Percentiles rank a stretch among this genome's conserved stretches.
phyloP scores from a whole-genome alignment of 768 basidiomycete genomes.

The Kwoniella dendrophila region DNA sequence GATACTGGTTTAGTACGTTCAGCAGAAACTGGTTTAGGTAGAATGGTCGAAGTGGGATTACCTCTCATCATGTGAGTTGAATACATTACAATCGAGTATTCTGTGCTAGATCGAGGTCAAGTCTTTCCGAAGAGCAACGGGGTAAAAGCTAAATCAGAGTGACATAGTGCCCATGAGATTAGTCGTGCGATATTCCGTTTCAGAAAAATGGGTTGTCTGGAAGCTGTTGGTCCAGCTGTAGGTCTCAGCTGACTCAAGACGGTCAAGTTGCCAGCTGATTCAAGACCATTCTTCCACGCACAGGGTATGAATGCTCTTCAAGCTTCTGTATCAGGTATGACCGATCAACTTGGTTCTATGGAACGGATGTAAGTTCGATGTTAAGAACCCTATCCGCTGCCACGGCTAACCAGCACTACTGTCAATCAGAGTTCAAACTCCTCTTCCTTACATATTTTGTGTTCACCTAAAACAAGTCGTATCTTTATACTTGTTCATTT shows the following conservation, averaged over 20 bases:
- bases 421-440: constrained; percentile 25
- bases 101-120: too few species aligned
- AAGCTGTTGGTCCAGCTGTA: constrained; percentile 88
- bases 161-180: constrained; percentile 80
- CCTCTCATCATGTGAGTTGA: constrained; percentile 78
- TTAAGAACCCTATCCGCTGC: not conserved
- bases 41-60: constrained; percentile 65
- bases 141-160: constrained; percentile 24
- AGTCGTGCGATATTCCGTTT: constrained; percentile 70
- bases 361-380: constrained; percentile 93
- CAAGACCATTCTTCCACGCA: constrained; percentile 11
- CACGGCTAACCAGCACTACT: constrained; percentile 6
- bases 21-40: constrained; percentile 67
- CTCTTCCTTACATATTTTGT: constrained; percentile 57
- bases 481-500: constrained; percentile 84
- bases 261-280: not conserved
- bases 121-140: too few species aligned
- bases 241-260: constrained; percentile 20
- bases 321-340: constrained; percentile 72
- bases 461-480: constrained; percentile 95
- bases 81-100: constrained; percentile 43
- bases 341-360: constrained; percentile 76
- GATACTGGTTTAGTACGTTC: constrained; percentile 57
- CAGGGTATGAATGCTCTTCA: constrained; percentile 74
- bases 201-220: constrained; percentile 77